A percentile compares a stretch with the other conserved stretches of the same genome.
phyloP scores from a whole-genome alignment of 176 grass and related monocot species.

The Urochloa ruziziensis region DNA sequence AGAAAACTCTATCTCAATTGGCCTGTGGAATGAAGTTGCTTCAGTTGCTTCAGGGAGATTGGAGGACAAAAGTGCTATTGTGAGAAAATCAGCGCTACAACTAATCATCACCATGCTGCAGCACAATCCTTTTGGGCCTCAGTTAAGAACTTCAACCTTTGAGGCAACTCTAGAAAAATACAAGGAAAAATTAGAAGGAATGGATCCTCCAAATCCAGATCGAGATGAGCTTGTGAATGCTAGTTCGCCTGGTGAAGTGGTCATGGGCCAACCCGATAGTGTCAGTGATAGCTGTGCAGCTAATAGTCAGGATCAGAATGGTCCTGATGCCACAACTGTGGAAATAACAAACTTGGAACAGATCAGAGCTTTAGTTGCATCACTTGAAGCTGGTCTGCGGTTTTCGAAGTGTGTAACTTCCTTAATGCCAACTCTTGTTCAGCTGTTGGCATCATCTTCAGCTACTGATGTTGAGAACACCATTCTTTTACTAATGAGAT shows the following conservation, averaged over 20 bases:
- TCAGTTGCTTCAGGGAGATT: conserved; percentile 75
- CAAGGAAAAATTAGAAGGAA: conserved; percentile 76
- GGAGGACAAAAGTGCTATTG: conserved; percentile 96
- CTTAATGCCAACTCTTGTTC: conserved; percentile 85
- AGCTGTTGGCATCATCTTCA: conserved; percentile 84
- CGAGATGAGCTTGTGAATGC: conserved; percentile 34
- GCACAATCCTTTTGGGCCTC: conserved; percentile 95
- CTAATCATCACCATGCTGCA: conserved; percentile 92
- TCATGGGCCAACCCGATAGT: conserved; percentile 64
- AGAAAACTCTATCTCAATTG: conserved; percentile 90
- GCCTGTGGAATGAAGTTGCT: conserved; percentile 94
- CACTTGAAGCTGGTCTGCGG: conserved; percentile 85
- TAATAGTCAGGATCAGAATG: conserved; percentile 63
- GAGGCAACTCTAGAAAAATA: conserved; percentile 83
- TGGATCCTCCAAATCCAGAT: conserved; percentile 47
- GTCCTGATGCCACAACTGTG: conserved; percentile 40
- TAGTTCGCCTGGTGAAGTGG: conserved; percentile 35
- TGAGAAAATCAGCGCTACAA: conserved; percentile 90
- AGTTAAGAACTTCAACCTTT: conserved; percentile 70
- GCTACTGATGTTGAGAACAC: conserved; percentile 93
- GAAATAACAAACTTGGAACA: conserved; percentile 94
- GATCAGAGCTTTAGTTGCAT: conserved; percentile 91
- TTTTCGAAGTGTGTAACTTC: conserved; percentile 82
- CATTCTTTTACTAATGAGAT: conserved; percentile 94
- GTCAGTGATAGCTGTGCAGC: conserved; percentile 83